Evolutionary conservation across 2,329 filamentous ascomycete species (phyloP).

Genomic region (Raffaelea albimanens): DNA sequence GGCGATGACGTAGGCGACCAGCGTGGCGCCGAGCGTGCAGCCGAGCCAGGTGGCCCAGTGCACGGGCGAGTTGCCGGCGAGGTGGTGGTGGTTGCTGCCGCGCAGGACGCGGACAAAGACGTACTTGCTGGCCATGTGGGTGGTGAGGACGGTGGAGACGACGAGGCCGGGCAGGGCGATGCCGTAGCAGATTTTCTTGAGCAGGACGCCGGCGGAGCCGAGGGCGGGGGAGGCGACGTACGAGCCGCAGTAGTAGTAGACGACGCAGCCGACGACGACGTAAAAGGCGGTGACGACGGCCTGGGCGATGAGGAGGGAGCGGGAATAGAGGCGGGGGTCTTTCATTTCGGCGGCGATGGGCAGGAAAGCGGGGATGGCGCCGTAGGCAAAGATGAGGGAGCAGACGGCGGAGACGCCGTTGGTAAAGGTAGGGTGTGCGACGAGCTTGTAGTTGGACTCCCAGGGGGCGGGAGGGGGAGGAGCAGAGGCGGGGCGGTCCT

Average conservation of each 20-base stretch:
- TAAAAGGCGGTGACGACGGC: slow-evolving; percentile 35
- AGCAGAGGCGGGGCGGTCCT: slow-evolving; percentile 49
- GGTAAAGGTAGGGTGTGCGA: slow-evolving; percentile 47
- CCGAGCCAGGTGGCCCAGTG: slow-evolving; percentile 22
- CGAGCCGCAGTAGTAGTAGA: slow-evolving; percentile 52
- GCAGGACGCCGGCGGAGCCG: slow-evolving; percentile 45
- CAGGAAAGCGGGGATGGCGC: slow-evolving; percentile 52
- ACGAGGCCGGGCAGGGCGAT: slow-evolving; percentile 45
- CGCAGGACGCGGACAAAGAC: slow-evolving; percentile 22
- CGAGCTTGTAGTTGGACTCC: slow-evolving; percentile 48
- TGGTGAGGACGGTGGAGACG: slow-evolving; percentile 25
- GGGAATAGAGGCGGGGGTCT: slow-evolving; percentile 26
- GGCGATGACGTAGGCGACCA: slow-evolving; percentile 3
- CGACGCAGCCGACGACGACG: slow-evolving; percentile 51
- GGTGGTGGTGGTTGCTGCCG: slow-evolving; percentile 18
- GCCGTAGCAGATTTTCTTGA: slow-evolving; percentile 54
- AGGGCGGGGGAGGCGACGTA: slow-evolving; percentile 55
- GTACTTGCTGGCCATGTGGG: slow-evolving; percentile 19
- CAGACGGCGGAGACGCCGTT: slow-evolving; percentile 44
- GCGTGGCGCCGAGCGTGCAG: slow-evolving; percentile 11
- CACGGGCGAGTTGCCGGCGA: slow-evolving; percentile 18
- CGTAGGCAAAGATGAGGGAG: slow-evolving; percentile 51
- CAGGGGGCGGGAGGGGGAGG: slow-evolving; percentile 28
- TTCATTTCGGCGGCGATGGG: slow-evolving; percentile 59
- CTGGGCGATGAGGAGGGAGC: slow-evolving; percentile 1